These are phyloP conservation scores for Xylaria sp. DNA, from an alignment of 2,329 filamentous ascomycete genomes.

Conservation along the genomic window DNA sequence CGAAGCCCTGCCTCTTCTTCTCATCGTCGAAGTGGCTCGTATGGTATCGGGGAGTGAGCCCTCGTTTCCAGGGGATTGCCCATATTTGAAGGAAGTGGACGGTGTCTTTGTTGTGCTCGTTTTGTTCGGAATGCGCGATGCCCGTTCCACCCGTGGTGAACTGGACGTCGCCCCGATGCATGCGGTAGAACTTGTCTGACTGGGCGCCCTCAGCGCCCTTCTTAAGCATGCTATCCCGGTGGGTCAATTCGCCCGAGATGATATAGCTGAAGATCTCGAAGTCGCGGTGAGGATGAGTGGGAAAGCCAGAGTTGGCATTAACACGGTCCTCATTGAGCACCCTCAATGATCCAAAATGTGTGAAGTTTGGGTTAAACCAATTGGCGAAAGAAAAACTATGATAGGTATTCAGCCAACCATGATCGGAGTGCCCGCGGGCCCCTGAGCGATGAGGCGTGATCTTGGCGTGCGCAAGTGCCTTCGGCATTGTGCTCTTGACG, in stretches of 20 bases:
- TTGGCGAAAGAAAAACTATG: slow-evolving; percentile 87
- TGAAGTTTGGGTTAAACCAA: slow-evolving; percentile 74
- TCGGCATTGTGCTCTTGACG: slow-evolving; percentile 67
- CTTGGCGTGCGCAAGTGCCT: slow-evolving; percentile 73
- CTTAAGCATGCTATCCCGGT: slow-evolving; percentile 85
- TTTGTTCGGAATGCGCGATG: slow-evolving; percentile 84
- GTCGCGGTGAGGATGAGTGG: slow-evolving; percentile 85
- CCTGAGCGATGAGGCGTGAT: slow-evolving; percentile 79
- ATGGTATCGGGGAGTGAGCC: slow-evolving; percentile 80
- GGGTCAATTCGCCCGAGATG: slow-evolving; percentile 85
- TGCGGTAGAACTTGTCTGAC: slow-evolving; percentile 73
- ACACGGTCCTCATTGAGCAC: slow-evolving; percentile 93
- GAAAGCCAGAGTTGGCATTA: slow-evolving; percentile 78
- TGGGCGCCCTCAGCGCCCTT: slow-evolving; percentile 70
- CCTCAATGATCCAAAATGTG: slow-evolving; percentile 78
- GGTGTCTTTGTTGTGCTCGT: slow-evolving; percentile 75
- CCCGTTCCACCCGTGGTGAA: slow-evolving; percentile 89
- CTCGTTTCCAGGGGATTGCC: slow-evolving; percentile 80
- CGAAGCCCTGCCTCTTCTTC: slow-evolving; percentile 75
- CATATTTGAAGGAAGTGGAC: slow-evolving; percentile 92
- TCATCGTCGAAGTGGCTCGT: slow-evolving; percentile 78
- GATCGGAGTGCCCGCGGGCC: slow-evolving; percentile 79
- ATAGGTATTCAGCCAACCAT: slow-evolving; percentile 89
- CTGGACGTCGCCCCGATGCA: slow-evolving; percentile 85
- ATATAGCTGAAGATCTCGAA: slow-evolving; percentile 91